Conservation (phyloP, 2,329 filamentous ascomycete species). For the Colletotrichum incanum region DNA sequence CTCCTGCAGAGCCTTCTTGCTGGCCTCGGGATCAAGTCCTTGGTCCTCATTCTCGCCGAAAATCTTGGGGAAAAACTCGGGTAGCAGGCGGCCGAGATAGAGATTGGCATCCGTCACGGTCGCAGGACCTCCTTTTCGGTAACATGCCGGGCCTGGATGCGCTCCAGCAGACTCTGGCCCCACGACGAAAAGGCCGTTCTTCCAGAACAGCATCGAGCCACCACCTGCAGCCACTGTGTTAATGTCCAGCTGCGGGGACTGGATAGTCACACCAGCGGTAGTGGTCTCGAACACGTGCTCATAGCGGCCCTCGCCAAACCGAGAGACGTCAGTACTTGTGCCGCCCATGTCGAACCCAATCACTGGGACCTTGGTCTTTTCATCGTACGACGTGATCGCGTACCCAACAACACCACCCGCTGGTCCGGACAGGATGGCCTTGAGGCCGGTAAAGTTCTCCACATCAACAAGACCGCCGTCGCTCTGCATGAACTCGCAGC, state of each 20-base stretch:
- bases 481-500: conserved; percentile 97
- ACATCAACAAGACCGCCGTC: conserved; percentile 83
- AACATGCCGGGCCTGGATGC: conserved; percentile 91
- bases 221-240: conserved; percentile 95
- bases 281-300: conserved; percentile 97
- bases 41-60: conserved; percentile 92
- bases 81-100: conserved; percentile 85
- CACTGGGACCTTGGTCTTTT: conserved; percentile 84
- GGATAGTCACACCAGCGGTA: conserved; percentile 93
- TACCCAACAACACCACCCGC: conserved; percentile 96
- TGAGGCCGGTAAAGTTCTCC: conserved; percentile 85
- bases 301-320: conserved; percentile 88
- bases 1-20: conserved; percentile 81
- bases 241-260: conserved; percentile 93
- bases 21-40: conserved; percentile 82
- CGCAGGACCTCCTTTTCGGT: conserved; percentile 88
- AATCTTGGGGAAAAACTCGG: conserved; percentile 95
- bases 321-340: conserved; percentile 91
- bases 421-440: conserved; percentile 89
- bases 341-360: conserved; percentile 98
- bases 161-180: conserved; percentile 92
- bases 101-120: conserved; percentile 96
- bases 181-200: conserved; percentile 90
- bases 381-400: conserved; percentile 91
- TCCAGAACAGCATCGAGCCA: conserved; percentile 87